Base-by-base conservation (phyloP, 164 flowering plant species). In the Piper longum region DNA sequence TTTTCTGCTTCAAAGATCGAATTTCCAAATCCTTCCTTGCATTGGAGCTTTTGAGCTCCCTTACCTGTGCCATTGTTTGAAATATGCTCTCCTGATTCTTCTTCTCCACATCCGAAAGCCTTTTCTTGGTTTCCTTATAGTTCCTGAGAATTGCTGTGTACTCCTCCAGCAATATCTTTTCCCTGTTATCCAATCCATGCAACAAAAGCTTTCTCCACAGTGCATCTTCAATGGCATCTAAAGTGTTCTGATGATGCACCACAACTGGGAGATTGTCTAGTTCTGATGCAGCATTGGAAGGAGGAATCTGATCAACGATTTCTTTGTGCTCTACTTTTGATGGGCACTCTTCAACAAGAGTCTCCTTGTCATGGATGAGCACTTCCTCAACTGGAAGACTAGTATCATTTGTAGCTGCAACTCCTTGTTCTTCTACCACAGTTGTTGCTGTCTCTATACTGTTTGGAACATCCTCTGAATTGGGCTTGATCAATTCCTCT, bases 1-100 rank as follows among this genome's bases (percentile, higher is more conserved):
- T 41, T 61, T 77, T 74, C 56, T 75, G 71, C 36, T 69, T 76
- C 48, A 82, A 69, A 16, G 74, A 60, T 64, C 63, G 74, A 36
- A 85, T 85, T 75, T 82, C 89, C 42, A 73, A 74, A 57, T 87
- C 89, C 56, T 80, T 89, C n/a, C 56, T 64, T 36, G 72, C 70
- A 64, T 73, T 76, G 17, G 76, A 77, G 54, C 66, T 72, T 74
- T 75, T 76, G 61, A 89, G 56, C 57, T 83, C 88, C 56, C 74
- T 70, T 61, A 85, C 65, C 69, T 82, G 81, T 58, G 73, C 57
- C 57, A 77, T 77, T 54, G 72, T 57, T 55, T 83, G 78, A 44
- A 75, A 78, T 64, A 77, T 60, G 65, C 70, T 72, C 39, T 83
- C 90, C 19, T 80, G 70, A 70, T 73, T 81, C 63, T 78, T 76